Evolutionary conservation across 345 rosid species (phyloP), one percentile per base, ranked within the genome.

Genomic region (Isatis tinctoria): DNA sequence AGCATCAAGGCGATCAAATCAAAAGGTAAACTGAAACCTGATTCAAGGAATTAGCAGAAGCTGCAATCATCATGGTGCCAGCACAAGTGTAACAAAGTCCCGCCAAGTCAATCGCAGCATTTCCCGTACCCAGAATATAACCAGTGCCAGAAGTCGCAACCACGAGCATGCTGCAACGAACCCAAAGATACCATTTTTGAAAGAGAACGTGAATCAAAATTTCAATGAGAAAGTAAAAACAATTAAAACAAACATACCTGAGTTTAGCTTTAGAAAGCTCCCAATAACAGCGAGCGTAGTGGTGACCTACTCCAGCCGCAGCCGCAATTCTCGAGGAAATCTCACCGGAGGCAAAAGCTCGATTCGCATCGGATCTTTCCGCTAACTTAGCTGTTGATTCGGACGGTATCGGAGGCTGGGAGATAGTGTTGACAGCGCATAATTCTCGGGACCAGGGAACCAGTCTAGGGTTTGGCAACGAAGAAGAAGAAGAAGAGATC

Each of bases 101-200:
- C 0, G 83, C 84, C 14, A 89, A 67, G 79, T 89, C 92, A 60
- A 94, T 71, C 5, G 80, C 83, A 76, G 76, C 83, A 73, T 64
- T 81, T 45, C 96, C 92, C 44, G 96, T 82, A 30, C 96, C 99
- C 18, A 95, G 81, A 39, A 92, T 86, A 78, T 79, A 95, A 12
- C 99, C 99, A 53, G 98, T 95, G 8, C 99, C 99, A 60, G 99
- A 95, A 52, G 99, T 95, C 32, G 97, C 97, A 67, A 95, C 97
- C 62, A 95, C 99, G 30, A 95, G 85, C 93, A 92, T 79, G 73
- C 98, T 94, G 70, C 51, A 67, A 37, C 58, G n/a, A 74, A 10
- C 33, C 39, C 1, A 60, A 61, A 36, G 8, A 37, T 6, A 60
- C 18, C 2, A 44, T 17, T 58, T 35, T n/a, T n/a, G 30, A 30